These are phyloP conservation scores for Pichiaceae sp. DNA, from an alignment of 1,139 yeast species.

Conservation along the genomic window DNA sequence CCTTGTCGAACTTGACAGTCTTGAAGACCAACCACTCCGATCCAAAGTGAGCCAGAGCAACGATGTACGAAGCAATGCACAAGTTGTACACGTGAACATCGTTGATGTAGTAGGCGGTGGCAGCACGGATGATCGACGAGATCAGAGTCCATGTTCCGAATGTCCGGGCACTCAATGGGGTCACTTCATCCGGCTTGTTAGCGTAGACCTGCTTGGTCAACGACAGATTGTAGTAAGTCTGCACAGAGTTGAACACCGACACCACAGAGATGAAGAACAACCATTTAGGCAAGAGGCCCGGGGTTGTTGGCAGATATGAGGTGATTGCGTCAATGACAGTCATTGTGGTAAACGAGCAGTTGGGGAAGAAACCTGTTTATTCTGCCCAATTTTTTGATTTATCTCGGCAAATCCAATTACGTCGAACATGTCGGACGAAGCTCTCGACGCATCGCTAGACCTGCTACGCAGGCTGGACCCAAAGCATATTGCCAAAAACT, in stretches of 20 bases:
- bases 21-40: constrained; percentile 74
- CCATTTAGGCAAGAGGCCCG: constrained; percentile 62
- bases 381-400: background rate
- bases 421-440: constrained; percentile 26
- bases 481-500: constrained; percentile 50
- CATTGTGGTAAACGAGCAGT: background rate
- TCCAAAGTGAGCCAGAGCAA: constrained; percentile 79
- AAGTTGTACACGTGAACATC: constrained; percentile 68
- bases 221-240: constrained; percentile 66
- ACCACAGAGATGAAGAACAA: constrained; percentile 73
- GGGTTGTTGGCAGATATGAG: constrained; percentile 30
- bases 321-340: constrained; percentile 6
- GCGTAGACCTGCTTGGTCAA: constrained; percentile 78
- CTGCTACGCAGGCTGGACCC: constrained; percentile 84
- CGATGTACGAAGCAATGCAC: constrained; percentile 71
- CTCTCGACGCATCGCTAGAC: constrained; percentile 79
- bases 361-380: background rate
- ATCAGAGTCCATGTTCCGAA: constrained; percentile 97
- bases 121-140: constrained; percentile 75
- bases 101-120: constrained; percentile 72
- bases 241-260: constrained; percentile 82
- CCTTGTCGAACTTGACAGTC: constrained; percentile 80
- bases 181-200: constrained; percentile 55
- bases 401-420: background rate
- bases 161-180: constrained; percentile 81